Evolutionary conservation across 139 green algal genomes (phyloP).

Genomic region (Picochlorum sp.): DNA sequence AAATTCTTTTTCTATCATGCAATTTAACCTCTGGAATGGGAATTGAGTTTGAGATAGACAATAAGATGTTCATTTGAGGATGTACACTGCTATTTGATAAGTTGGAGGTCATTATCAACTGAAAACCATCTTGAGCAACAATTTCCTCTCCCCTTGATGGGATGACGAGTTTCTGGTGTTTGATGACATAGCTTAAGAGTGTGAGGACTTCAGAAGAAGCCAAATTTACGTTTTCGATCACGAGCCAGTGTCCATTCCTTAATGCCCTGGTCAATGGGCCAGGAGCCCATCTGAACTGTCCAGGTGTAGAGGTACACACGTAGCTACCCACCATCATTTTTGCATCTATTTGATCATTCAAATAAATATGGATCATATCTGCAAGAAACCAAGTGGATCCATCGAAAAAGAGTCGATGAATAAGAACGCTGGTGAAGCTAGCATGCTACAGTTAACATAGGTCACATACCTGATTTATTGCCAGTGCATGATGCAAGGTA

Average conservation of each 20-base stretch:
- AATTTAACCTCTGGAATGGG: no score
- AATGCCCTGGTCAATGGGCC: constrained; percentile 85
- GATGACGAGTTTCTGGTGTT: constrained; percentile 61
- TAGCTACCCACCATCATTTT: constrained; percentile 92
- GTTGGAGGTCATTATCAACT: constrained; percentile 64
- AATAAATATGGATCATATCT: constrained; percentile 65
- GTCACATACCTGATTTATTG: no score
- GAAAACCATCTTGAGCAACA: constrained; percentile 57
- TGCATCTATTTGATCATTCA: constrained; percentile 93
- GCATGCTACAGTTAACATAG: neutral
- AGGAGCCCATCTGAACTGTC: constrained; percentile 92
- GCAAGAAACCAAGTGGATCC: neutral
- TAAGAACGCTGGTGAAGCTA: neutral
- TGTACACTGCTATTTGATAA: constrained; percentile 36
- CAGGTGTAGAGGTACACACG: constrained; percentile 73
- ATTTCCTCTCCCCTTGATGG: constrained; percentile 54
- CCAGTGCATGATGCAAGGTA: no score
- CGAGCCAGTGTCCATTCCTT: constrained; percentile 73
- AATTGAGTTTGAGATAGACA: constrained; percentile 47
- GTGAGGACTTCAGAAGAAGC: constrained; percentile 86
- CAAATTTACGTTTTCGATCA: constrained; percentile 90
- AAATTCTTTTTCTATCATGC: no score
- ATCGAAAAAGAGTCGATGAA: neutral
- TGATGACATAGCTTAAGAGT: constrained; percentile 72
- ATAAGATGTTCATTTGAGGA: constrained; percentile 57